Evolutionary conservation across 805 yeast genomes (phyloP).

Genomic region (Wickerhamiella nectarea): DNA sequence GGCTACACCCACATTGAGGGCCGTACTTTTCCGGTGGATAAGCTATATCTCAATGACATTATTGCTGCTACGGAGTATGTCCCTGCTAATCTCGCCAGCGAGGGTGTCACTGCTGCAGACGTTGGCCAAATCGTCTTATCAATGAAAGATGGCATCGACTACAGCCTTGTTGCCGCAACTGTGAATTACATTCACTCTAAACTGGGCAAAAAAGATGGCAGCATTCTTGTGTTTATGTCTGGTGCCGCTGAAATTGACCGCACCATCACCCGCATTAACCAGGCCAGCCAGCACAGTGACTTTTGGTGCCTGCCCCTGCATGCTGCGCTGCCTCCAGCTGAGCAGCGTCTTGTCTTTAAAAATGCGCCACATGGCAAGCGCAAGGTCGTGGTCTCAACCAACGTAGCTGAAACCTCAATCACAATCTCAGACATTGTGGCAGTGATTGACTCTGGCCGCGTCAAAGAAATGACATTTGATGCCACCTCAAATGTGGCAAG

Average conservation of each 20-base stretch:
- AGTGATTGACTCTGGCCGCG: constrained; percentile 78
- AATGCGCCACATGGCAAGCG: constrained; percentile 40
- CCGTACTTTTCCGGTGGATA: constrained; percentile 82
- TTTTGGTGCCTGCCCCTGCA: constrained; percentile 61
- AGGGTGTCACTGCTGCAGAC: constrained; percentile 15
- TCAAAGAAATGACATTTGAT: constrained; percentile 64
- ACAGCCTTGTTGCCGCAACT: constrained; percentile 50
- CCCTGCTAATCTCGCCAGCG: constrained; percentile 14
- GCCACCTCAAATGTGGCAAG: constrained; percentile 51
- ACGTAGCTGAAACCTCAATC: constrained; percentile 93
- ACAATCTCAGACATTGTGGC: constrained; percentile 92
- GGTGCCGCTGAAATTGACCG: constrained; percentile 79
- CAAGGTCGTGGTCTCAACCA: constrained; percentile 79
- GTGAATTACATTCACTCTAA: constrained; percentile 40
- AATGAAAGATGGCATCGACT: constrained; percentile 40
- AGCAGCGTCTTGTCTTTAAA: constrained; percentile 65
- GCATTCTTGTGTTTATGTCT: constrained; percentile 74
- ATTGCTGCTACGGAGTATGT: constrained; percentile 43
- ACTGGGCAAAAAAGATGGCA: constrained; percentile 44
- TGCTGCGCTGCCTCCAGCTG: constrained; percentile 71
- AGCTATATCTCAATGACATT: constrained; percentile 56
- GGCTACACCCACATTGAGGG: constrained; percentile 80
- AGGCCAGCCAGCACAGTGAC: constrained; percentile 18
- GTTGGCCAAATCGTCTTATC: constrained; percentile 23
- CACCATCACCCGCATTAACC: constrained; percentile 35